phyloP scores from a whole-genome alignment of 371 early-diverging fungal species.

The Lichtheimia hyalospora region DNA sequence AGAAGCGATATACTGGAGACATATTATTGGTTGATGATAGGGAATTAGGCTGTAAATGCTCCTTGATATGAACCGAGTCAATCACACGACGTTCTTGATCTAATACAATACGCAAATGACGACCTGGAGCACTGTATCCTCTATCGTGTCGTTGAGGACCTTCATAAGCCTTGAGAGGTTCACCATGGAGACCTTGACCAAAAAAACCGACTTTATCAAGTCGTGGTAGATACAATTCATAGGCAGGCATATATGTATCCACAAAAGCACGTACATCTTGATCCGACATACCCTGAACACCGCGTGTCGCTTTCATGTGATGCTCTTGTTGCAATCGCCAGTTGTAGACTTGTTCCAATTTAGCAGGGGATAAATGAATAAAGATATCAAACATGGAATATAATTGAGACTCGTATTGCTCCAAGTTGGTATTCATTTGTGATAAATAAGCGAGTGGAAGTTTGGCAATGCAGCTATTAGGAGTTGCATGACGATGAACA shows the following conservation, averaged over 20 bases:
- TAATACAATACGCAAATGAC: slow-evolving; percentile 35
- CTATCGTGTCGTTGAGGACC: slow-evolving; percentile 29
- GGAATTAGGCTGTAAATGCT: background rate
- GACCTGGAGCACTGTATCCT: slow-evolving; percentile 26
- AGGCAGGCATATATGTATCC: slow-evolving; percentile 88
- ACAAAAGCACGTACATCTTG: slow-evolving; percentile 82
- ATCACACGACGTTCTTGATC: slow-evolving; percentile 33
- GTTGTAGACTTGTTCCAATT: slow-evolving; percentile 66
- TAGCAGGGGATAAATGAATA: slow-evolving; percentile 66
- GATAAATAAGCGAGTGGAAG: slow-evolving; percentile 41
- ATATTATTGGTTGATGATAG: background rate
- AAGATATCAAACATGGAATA: slow-evolving; percentile 76
- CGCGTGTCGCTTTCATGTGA: slow-evolving; percentile 47
- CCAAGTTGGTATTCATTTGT: slow-evolving; percentile 55
- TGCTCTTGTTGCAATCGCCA: slow-evolving; percentile 91
- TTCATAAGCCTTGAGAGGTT: slow-evolving; percentile 31
- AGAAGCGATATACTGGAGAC: background rate
- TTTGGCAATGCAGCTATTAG: slow-evolving; percentile 3
- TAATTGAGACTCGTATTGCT: slow-evolving; percentile 50
- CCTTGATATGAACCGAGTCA: slow-evolving; percentile 16
- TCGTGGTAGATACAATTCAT: slow-evolving; percentile 71
- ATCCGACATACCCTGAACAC: slow-evolving; percentile 60
- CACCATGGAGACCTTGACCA: slow-evolving; percentile 22
- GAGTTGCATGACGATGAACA: slow-evolving; percentile 16
- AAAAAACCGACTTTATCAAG: slow-evolving; percentile 57